phyloP scores from a whole-genome alignment of 2,329 filamentous ascomycete species.

The Ophioceras dolichostomum region DNA sequence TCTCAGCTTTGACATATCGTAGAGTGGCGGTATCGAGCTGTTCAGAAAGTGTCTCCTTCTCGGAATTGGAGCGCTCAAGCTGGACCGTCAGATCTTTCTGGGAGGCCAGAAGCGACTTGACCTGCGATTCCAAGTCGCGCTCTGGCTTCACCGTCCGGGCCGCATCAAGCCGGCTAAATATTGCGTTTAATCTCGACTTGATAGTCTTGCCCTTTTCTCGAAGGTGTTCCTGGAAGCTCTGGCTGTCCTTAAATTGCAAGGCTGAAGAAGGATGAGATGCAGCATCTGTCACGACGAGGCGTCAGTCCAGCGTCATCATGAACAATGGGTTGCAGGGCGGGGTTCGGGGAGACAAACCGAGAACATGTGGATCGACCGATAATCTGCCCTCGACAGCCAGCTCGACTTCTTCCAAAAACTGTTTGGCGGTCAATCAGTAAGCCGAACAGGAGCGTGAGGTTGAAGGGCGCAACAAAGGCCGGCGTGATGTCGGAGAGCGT shows the following conservation, averaged over 20 bases:
- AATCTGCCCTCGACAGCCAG: conserved; percentile 40
- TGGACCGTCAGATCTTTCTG: conserved; percentile 75
- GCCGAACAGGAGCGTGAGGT: too few species aligned
- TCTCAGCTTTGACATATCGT: conserved; percentile 89
- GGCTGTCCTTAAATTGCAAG: conserved; percentile 48
- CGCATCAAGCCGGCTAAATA: conserved; percentile 47
- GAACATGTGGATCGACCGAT: conserved; percentile 21
- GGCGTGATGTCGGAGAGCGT: conserved; percentile 10
- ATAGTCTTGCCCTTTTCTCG: conserved; percentile 65
- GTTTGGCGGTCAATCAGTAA: too few species aligned
- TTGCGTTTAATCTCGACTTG: conserved; percentile 55
- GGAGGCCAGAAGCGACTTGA: conserved; percentile 62
- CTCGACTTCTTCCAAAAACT: conserved; percentile 55
- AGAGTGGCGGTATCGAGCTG: conserved; percentile 80
- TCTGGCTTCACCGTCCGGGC: conserved; percentile 50
- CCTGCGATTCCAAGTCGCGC: conserved; percentile 58
- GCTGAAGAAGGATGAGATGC: conserved; percentile 23
- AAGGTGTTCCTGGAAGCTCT: conserved; percentile 73
- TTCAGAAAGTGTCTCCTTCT: conserved; percentile 77
- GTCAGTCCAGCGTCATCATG: background rate
- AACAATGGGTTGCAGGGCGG: too few species aligned
- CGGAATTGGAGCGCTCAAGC: conserved; percentile 59
- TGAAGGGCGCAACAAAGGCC: too few species aligned
- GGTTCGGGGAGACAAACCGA: background rate
- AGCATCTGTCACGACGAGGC: background rate